These are phyloP conservation scores for Seiridium cupressi DNA, from an alignment of 2,329 filamentous ascomycete species.

Conservation along the genomic window DNA sequence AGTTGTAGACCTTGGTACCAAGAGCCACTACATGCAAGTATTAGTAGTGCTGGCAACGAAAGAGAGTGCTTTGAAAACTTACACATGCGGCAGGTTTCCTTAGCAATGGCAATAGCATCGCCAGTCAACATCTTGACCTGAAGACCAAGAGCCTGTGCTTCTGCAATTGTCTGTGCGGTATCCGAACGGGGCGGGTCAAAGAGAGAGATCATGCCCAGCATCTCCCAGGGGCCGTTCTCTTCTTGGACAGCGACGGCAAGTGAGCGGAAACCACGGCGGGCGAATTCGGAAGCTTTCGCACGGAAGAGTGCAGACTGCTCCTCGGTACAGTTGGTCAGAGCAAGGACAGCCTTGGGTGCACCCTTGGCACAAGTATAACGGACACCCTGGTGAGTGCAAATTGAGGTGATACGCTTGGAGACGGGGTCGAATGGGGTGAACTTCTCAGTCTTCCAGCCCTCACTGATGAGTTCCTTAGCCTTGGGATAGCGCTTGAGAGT, in stretches of 20 bases:
- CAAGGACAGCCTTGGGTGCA: conserved; percentile 70
- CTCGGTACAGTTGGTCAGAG: conserved; percentile 63
- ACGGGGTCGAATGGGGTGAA: conserved; percentile 77
- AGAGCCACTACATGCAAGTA: conserved; percentile 46
- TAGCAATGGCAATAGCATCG: conserved; percentile 72
- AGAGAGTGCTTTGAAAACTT: not conserved
- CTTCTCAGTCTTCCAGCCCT: conserved; percentile 75
- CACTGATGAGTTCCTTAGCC: conserved; percentile 68
- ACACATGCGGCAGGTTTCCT: conserved; percentile 73
- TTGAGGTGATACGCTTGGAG: conserved; percentile 71
- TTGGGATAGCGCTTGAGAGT: conserved; percentile 72
- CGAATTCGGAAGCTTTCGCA: conserved; percentile 69
- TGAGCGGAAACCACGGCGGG: conserved; percentile 73
- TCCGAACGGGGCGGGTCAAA: conserved; percentile 74
- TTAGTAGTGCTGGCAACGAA: not conserved
- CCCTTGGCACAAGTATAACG: conserved; percentile 70
- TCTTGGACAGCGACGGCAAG: conserved; percentile 73
- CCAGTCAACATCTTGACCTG: conserved; percentile 76
- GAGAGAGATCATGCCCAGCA: conserved; percentile 73
- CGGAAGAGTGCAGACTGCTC: conserved; percentile 64
- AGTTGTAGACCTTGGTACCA: conserved; percentile 75
- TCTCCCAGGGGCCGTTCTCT: conserved; percentile 68
- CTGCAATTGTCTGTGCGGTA: conserved; percentile 70
- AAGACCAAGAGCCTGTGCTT: conserved; percentile 71
- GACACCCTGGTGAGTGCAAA: conserved; percentile 66